A percentile compares a stretch with the other conserved stretches of the same genome.
These are phyloP conservation scores for Aspergillus avenaceus DNA, from an alignment of 495 filamentous ascomycete genomes.

Conservation along the genomic window DNA sequence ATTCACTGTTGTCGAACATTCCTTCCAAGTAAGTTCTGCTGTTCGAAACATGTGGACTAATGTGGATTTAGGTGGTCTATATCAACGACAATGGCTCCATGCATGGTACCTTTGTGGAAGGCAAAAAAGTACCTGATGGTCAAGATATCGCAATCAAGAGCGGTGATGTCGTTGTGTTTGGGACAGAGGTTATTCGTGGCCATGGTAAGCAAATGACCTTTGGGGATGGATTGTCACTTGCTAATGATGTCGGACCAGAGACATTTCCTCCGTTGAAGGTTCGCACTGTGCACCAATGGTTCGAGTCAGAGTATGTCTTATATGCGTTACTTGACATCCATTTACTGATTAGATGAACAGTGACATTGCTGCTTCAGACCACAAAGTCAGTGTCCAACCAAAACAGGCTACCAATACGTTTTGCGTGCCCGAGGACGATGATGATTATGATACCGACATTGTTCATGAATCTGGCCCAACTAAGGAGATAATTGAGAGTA, in stretches of 20 bases:
- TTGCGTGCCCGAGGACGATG: constrained; percentile 43
- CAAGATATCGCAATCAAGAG: constrained; percentile 31
- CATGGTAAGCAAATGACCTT: constrained; percentile 29
- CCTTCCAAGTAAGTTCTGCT: background rate
- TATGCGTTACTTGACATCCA: background rate
- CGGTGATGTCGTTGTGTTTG: constrained; percentile 52
- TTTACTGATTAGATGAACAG: constrained; percentile 12
- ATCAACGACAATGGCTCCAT: constrained; percentile 52
- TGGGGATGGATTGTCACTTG: too few species aligned
- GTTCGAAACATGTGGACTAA: constrained; percentile 11
- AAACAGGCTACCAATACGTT: constrained; percentile 36
- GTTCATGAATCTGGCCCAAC: background rate
- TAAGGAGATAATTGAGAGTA: background rate
- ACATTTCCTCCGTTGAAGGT: constrained; percentile 37
- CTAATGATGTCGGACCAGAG: constrained; percentile 24
- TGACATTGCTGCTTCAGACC: background rate
- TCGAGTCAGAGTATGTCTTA: constrained; percentile 12
- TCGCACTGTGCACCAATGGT: constrained; percentile 31
- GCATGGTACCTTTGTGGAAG: constrained; percentile 53
- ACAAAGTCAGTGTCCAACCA: background rate
- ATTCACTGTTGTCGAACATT: background rate
- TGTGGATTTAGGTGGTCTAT: constrained; percentile 29
- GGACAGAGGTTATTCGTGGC: constrained; percentile 49
- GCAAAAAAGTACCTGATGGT: constrained; percentile 31
- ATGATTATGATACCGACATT: constrained; percentile 20